Percentiles rank a stretch among this genome's conserved stretches.
phyloP scores from a whole-genome alignment of 2,329 filamentous ascomycete genomes.

The Aspergillus sergii region DNA sequence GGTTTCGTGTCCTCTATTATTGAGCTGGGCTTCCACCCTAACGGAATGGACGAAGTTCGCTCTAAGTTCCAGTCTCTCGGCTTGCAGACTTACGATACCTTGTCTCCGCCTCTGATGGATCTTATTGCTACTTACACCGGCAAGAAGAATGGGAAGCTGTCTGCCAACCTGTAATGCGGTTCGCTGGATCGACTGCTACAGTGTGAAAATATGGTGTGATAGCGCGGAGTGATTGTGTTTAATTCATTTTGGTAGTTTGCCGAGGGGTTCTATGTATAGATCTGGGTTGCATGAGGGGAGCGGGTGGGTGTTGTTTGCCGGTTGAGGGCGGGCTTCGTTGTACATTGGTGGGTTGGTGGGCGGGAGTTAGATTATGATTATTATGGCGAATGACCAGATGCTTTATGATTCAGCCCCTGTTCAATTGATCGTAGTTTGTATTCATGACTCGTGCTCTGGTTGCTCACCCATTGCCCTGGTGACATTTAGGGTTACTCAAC shows the following conservation, averaged over 20 bases:
- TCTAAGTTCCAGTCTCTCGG: constrained; percentile 56
- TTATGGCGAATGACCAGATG: background rate
- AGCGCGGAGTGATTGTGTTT: background rate
- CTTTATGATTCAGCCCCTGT: background rate
- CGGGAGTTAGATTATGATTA: background rate
- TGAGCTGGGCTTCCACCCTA: constrained; percentile 65
- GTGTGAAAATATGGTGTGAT: background rate
- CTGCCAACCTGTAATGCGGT: constrained; percentile 27
- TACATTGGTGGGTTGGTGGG: background rate
- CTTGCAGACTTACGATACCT: constrained; percentile 64
- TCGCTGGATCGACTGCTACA: background rate
- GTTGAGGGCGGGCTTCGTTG: background rate
- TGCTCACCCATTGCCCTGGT: too few relatives aligned
- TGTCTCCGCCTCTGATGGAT: constrained; percentile 67
- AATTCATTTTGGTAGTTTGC: background rate
- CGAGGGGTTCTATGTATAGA: background rate
- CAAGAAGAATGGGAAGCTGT: constrained; percentile 45
- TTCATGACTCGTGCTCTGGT: background rate
- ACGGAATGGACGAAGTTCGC: constrained; percentile 59
- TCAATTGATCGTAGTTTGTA: background rate
- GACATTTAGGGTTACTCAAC: background rate
- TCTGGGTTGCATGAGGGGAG: background rate
- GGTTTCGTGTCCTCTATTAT: constrained; percentile 70
- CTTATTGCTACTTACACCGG: constrained; percentile 59
- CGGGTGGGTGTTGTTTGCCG: background rate